Base-by-base conservation (phyloP, 208 protist genomes). In the Leishmania martiniquensis region DNA sequence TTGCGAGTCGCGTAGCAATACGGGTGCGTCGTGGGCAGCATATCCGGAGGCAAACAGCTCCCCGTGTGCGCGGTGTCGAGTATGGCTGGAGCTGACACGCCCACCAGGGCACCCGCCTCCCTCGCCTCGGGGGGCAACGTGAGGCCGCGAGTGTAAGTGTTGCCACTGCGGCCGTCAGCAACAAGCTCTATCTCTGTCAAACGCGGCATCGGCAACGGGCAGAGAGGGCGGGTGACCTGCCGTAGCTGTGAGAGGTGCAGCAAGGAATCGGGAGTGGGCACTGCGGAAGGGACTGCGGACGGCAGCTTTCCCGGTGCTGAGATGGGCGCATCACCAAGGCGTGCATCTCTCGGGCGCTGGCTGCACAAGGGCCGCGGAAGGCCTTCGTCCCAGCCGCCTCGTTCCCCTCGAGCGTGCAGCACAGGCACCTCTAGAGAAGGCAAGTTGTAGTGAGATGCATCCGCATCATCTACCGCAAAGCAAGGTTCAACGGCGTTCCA, bases 21-120 rank as follows among this genome's bases (percentile, higher is more conserved):
- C 45, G 80, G 80, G 66, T 83, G 74, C 10, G 73, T 34, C 5
- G 80, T 79, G 6, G 80, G 80, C 74, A 79, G 51, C 34, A 77
- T 57, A 17, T 45, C 65, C 1, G 34, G 45, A n/a, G 72, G 32
- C 7, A 47, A 65, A 12, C 22, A 47, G 25, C 13, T 72, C 47
- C 25, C 65, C 25, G 25, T 42, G 42, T 15, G 37, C 42, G 65
- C 25, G 4, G 65, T 29, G 12, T 7, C 42, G 42, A 47, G 25
- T 32, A 25, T 20, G 10, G 42, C 42, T 69, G 65, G 65, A 7
- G 12, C 42, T 42, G 29, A 29, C 42, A 9, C 22, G 65, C 25
- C 22, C 49, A 42, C 4, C 2, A 51, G 42, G 15, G 65, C 65
- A 15, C 42, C 42, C 65, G 37, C 65, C 12, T 49, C 65, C 22